Conservation (phyloP, 805 yeast genomes). For the Saturnispora quitensis region DNA sequence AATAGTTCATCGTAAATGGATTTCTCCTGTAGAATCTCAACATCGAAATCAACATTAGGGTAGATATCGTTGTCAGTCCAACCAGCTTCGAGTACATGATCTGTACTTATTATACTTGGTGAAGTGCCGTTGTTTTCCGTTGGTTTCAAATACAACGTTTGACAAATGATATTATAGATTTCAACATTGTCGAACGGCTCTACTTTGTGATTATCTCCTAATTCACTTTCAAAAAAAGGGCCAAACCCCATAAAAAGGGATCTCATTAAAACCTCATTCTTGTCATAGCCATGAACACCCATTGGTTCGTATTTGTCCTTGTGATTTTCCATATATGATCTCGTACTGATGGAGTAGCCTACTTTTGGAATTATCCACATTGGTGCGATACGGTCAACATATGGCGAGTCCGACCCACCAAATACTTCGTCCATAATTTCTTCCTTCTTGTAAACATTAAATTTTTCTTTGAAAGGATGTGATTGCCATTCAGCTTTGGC, state of each 20-base stretch:
- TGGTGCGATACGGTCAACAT: conserved; percentile 65
- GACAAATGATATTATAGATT: conserved; percentile 67
- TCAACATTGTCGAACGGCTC: conserved; percentile 66
- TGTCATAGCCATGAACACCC: conserved; percentile 84
- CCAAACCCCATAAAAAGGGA: conserved; percentile 76
- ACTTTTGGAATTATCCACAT: conserved; percentile 77
- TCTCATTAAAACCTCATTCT: conserved; percentile 70
- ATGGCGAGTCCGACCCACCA: conserved; percentile 37
- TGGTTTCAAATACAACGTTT: conserved; percentile 44
- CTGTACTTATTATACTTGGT: conserved; percentile 20
- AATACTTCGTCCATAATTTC: conserved; percentile 50
- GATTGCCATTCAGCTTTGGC: conserved; percentile 27
- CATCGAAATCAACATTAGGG: conserved; percentile 41
- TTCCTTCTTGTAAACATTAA: conserved; percentile 42
- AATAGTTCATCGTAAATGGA: conserved; percentile 41
- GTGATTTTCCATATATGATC: conserved; percentile 42
- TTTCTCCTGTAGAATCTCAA: conserved; percentile 32
- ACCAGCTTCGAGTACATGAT: conserved; percentile 27
- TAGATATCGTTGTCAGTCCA: conserved; percentile 43
- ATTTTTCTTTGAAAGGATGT: conserved; percentile 27
- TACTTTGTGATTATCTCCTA: conserved; percentile 27
- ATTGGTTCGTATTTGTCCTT: conserved; percentile 42
- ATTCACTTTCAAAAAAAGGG: conserved; percentile 49
- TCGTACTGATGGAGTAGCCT: conserved; percentile 69
- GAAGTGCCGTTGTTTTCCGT: conserved; percentile 52